Evolutionary conservation across 2,329 filamentous ascomycete species (phyloP).

Genomic region (Blastomyces gilchristii): DNA sequence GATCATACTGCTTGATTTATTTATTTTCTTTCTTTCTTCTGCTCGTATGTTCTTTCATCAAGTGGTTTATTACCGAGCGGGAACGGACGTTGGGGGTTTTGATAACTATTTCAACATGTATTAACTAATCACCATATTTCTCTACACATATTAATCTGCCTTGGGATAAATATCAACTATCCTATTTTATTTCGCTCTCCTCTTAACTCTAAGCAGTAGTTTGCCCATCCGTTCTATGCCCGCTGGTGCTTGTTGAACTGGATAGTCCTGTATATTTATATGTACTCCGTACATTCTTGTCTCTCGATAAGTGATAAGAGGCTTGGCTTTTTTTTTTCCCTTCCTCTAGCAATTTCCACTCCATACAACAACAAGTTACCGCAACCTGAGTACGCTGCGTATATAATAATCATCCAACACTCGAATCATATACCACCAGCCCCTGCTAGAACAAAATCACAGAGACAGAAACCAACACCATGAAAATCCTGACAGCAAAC

Average conservation of each 20-base stretch:
- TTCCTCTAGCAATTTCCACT: neutral
- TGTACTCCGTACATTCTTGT: no score
- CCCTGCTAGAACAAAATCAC: neutral
- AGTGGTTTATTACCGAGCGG: neutral
- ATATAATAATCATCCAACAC: no score
- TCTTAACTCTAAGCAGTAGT: neutral
- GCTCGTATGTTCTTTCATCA: neutral
- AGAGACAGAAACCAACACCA: conserved; percentile 32
- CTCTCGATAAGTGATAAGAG: neutral
- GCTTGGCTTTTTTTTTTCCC: conserved; percentile 4
- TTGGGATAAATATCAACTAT: neutral
- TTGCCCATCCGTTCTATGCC: neutral
- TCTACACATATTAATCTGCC: neutral
- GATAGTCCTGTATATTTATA: no score
- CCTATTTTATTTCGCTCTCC: neutral
- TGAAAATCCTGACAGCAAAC: conserved; percentile 95
- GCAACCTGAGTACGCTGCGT: neutral
- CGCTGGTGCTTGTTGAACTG: no score
- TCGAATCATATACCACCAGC: neutral
- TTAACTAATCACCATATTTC: neutral
- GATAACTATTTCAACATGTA: neutral
- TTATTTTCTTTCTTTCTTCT: neutral
- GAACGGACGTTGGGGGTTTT: neutral
- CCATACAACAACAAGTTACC: neutral
- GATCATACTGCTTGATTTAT: neutral